A percentile compares a stretch with the other conserved stretches of the same genome.
phyloP scores from a whole-genome alignment of 208 protist genomes.

The Acanthamoeba castellanii region DNA sequence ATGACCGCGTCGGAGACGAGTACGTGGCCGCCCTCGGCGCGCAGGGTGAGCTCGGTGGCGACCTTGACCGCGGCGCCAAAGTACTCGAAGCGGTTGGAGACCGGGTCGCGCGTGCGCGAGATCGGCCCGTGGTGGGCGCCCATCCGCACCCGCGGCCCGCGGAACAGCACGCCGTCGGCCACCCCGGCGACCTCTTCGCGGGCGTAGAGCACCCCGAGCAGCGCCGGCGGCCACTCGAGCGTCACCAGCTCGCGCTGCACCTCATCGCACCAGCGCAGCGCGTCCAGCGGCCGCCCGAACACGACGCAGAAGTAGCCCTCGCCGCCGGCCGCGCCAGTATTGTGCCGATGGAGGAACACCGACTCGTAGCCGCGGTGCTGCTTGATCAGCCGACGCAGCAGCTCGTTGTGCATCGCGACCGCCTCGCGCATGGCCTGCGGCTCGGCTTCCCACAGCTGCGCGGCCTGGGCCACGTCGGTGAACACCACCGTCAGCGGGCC shows the following conservation, averaged over 20 bases:
- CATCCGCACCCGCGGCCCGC: constrained; percentile 82
- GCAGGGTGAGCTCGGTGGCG: constrained; percentile 73
- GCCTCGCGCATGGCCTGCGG: constrained; percentile 73
- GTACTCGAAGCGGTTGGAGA: constrained; percentile 81
- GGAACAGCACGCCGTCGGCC: constrained; percentile 56
- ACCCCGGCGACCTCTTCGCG: neutral
- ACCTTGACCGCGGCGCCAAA: constrained; percentile 81
- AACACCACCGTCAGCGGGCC: constrained; percentile 68
- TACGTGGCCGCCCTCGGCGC: constrained; percentile 77
- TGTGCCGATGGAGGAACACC: constrained; percentile 59
- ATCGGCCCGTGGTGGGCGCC: constrained; percentile 76
- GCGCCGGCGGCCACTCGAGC: constrained; percentile 70
- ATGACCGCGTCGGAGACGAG: constrained; percentile 68
- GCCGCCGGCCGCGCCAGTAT: neutral
- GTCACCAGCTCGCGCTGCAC: constrained; percentile 72
- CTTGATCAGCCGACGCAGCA: constrained; percentile 46
- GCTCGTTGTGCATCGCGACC: constrained; percentile 68
- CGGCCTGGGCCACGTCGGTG: constrained; percentile 65
- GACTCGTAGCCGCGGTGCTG: constrained; percentile 76
- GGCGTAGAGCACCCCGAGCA: neutral
- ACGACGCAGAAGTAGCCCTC: constrained; percentile 75
- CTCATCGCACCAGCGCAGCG: constrained; percentile 70
- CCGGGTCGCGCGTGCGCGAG: constrained; percentile 73
- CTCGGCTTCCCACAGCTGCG: constrained; percentile 70
- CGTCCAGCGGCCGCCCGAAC: constrained; percentile 32